Conservation (phyloP, 2,329 filamentous ascomycete species). For the Juglanconis juglandina region DNA sequence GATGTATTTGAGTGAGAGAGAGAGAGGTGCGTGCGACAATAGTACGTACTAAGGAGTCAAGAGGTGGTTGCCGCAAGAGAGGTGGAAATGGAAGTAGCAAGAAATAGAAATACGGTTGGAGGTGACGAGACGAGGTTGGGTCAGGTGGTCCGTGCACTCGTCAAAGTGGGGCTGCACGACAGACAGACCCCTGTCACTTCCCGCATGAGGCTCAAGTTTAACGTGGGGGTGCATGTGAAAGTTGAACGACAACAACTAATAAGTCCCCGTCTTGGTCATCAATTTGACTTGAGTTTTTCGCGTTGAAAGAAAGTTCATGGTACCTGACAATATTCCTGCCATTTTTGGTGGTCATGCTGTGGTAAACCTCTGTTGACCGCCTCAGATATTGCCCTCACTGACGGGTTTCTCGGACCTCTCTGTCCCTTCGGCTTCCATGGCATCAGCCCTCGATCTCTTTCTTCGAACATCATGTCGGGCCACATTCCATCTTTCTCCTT, state of each 20-base stretch:
- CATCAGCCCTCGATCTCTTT: too few species aligned
- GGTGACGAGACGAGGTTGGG: not conserved
- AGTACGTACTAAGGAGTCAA: not conserved
- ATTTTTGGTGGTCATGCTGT: too few species aligned
- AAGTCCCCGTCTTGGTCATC: too few species aligned
- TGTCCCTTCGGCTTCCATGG: too few species aligned
- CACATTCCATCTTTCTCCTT: not conserved
- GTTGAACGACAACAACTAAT: not conserved
- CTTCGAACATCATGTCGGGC: too few species aligned
- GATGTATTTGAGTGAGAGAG: not conserved
- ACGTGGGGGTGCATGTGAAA: not conserved
- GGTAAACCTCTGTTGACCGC: too few species aligned
- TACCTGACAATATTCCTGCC: too few species aligned
- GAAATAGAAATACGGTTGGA: not conserved
- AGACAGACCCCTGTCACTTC: not conserved
- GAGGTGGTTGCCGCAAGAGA: too few species aligned
- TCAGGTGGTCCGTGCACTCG: constrained; percentile 10
- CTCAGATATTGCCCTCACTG: too few species aligned
- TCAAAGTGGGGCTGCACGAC: not conserved
- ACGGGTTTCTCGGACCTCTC: too few species aligned
- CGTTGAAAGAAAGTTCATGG: too few species aligned
- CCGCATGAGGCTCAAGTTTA: constrained; percentile 11
- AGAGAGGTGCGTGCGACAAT: not conserved
- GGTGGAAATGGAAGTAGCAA: not conserved
- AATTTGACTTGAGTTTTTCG: too few species aligned